These are phyloP conservation scores for Omphalotus guepiniiformis DNA, from an alignment of 768 basidiomycete genomes.

Conservation along the genomic window DNA sequence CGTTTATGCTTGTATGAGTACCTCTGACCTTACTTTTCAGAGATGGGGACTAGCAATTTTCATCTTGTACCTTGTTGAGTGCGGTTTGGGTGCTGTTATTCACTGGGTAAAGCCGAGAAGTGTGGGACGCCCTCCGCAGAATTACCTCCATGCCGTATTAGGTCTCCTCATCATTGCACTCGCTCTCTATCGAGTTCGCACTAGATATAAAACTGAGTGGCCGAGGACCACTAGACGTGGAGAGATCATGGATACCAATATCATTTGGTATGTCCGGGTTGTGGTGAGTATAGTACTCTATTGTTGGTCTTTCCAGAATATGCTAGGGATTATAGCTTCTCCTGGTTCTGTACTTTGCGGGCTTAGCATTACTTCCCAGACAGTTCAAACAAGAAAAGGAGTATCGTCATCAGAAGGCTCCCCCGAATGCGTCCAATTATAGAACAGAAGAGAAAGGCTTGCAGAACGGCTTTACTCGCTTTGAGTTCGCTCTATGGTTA, in stretches of 20 bases:
- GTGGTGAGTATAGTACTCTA: constrained; percentile 37
- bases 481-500: too few species aligned
- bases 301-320: constrained; percentile 1
- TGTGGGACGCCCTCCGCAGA: constrained; percentile 41
- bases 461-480: too few species aligned
- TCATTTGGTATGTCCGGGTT: constrained; percentile 46
- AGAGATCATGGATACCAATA: constrained; percentile 30
- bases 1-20: background rate
- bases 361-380: constrained; percentile 39
- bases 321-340: constrained; percentile 28
- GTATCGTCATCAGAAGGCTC: too few species aligned
- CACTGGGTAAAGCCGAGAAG: constrained; percentile 45
- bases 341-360: constrained; percentile 36
- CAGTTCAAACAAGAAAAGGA: constrained; percentile 42
- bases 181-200: constrained; percentile 45
- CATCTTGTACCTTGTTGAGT: constrained; percentile 46
- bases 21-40: too few species aligned
- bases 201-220: constrained; percentile 49
- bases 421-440: too few species aligned
- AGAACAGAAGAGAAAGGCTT: too few species aligned
- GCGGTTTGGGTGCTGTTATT: constrained; percentile 44
- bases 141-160: constrained; percentile 54
- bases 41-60: constrained; percentile 47
- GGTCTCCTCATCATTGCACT: constrained; percentile 48
- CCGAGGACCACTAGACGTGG: constrained; percentile 38